phyloP scores from a whole-genome alignment of 2,329 filamentous ascomycete species.

The Xylariales sp. region DNA sequence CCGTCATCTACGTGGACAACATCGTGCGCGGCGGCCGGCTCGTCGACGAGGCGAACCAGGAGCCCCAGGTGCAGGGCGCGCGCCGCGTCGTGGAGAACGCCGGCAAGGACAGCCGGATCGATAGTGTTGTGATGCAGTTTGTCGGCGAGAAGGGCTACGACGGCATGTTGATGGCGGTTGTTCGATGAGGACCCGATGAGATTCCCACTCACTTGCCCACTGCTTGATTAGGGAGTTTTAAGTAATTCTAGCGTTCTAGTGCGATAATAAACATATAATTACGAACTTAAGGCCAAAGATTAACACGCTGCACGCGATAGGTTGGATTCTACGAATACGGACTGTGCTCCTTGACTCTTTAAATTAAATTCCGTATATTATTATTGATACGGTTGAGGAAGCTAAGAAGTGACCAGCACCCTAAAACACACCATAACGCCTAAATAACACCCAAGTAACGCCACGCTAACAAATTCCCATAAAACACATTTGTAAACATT shows the following conservation, averaged over 20 bases:
- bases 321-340: no score
- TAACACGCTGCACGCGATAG: no score
- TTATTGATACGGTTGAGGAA: no score
- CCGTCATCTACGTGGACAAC: conserved; percentile 36
- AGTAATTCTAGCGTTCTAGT: no score
- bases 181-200: conserved; percentile 11
- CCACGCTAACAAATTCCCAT: not conserved
- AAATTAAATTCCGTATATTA: no score
- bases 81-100: conserved; percentile 34
- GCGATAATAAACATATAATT: no score
- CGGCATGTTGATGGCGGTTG: conserved; percentile 39
- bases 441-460: not conserved
- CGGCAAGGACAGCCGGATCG: conserved; percentile 33
- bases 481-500: no score
- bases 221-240: no score
- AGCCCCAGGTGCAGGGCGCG: conserved; percentile 17
- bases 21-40: conserved; percentile 29
- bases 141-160: conserved; percentile 40
- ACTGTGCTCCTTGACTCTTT: no score
- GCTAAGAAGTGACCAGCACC: not conserved
- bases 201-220: not conserved
- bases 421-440: not conserved
- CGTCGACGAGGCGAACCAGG: conserved; percentile 19
- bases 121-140: conserved; percentile 37
- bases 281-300: no score